Percentiles rank a stretch among this genome's conserved stretches.
Conservation (phyloP, 805 yeast species). For the Saccharomycopsis fodiens region DNA sequence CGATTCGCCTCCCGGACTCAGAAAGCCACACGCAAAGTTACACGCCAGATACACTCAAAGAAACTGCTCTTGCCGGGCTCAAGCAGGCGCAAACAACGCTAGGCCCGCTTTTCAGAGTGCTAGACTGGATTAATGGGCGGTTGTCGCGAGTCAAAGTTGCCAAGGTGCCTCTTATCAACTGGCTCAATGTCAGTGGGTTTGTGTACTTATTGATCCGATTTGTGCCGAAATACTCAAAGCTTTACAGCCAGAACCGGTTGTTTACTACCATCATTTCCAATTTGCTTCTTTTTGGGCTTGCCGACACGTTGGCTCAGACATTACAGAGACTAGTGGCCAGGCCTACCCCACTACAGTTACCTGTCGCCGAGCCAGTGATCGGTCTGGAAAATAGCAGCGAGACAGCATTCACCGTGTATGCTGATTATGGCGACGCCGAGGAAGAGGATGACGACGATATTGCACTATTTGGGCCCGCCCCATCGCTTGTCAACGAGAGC, state of each 20-base stretch:
- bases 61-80: not conserved
- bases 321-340: slow-evolving; percentile 32
- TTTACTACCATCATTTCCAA: slow-evolving; percentile 79
- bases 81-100: not conserved
- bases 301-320: slow-evolving; percentile 85
- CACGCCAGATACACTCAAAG: too few species aligned
- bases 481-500: slow-evolving; percentile 8
- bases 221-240: slow-evolving; percentile 48
- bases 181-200: slow-evolving; percentile 42
- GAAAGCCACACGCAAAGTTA: too few species aligned
- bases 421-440: slow-evolving; percentile 26
- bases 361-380: slow-evolving; percentile 21
- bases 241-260: slow-evolving; percentile 59
- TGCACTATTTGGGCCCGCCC: slow-evolving; percentile 27
- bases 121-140: slow-evolving; percentile 9
- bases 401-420: slow-evolving; percentile 16
- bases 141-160: slow-evolving; percentile 30
- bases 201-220: slow-evolving; percentile 43
- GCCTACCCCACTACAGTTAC: slow-evolving; percentile 24
- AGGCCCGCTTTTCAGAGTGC: not conserved
- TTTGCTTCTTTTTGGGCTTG: slow-evolving; percentile 75
- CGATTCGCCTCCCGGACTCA: too few species aligned
- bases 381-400: slow-evolving; percentile 1
- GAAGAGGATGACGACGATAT: slow-evolving; percentile 28
- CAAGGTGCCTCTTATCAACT: slow-evolving; percentile 51